Evolutionary conservation across 148 eudicot genomes (phyloP), one percentile per base, ranked within the genome.

Genomic region (Fagopyrum esculentum): DNA sequence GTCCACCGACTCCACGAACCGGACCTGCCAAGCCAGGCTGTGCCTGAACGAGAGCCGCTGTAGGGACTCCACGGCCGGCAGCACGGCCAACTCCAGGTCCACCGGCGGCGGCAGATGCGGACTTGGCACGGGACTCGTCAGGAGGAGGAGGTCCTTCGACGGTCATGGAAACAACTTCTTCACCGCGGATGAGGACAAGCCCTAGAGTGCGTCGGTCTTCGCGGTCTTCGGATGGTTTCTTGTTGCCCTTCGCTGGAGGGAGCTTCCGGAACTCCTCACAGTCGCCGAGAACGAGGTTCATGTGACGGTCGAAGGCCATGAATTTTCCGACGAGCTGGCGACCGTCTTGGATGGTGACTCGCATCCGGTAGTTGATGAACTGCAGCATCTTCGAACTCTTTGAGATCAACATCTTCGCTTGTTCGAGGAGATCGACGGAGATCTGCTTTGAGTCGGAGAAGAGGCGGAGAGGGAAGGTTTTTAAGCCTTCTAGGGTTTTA

Each of bases 91-190:
- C 15, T 1, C 97, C 98, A 0, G 96, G 95, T 0, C 98, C 98
- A 0, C 90, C 74, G 48, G 81, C 35, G 4, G 83, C 78, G 2
- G 89, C 85, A 0, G 82, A 52, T 6, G 78, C 83, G 3, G 93
- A 49, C 19, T 85, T 90, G 57, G 89, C 87, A 0, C 98, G 89
- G 26, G 89, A 82, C 69, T 91, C 97, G 12, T 91, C 97, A 0
- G 97, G 98, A 0, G 98, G 98, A 0, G 98, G 98, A 0, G 98
- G 98, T 5, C 98, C 98, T 74, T 94, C 98, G 63, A 91, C 98
- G 22, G 98, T 94, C 91, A 94, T 90, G 45, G 98, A 94, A 9
- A 94, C 83, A 15, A 94, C 95, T 72, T 94, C 97, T 35, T 94
- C 97, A 44, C 98, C 98, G 3, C 98, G 81, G 75, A 94, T 90